A percentile compares a stretch with the other conserved stretches of the same genome.
phyloP scores from a whole-genome alignment of 805 yeast species.

The Candida schatavii region DNA sequence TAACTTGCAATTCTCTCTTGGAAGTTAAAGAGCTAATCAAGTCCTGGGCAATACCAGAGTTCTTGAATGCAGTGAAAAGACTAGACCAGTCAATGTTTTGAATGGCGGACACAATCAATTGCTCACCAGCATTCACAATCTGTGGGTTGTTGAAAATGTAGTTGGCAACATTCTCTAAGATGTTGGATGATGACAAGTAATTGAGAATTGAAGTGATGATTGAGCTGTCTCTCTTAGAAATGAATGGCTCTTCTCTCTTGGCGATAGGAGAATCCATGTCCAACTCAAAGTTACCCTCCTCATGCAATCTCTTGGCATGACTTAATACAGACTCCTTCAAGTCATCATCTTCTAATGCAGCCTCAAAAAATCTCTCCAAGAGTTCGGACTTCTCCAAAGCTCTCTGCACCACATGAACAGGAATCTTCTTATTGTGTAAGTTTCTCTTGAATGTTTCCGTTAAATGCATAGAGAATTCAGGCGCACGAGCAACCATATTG shows the following conservation, averaged over 20 bases:
- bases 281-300: conserved; percentile 9
- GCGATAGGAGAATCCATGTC: conserved; percentile 6
- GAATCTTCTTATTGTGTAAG: conserved; percentile 1
- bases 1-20: conserved; percentile 10
- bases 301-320: conserved; percentile 16
- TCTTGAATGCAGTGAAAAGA: conserved; percentile 22
- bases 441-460: neutral
- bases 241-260: conserved; percentile 10
- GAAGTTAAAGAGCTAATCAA: conserved; percentile 13
- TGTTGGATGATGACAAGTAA: conserved; percentile 20
- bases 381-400: conserved; percentile 13
- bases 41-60: conserved; percentile 21
- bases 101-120: conserved; percentile 19
- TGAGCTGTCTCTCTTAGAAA: conserved; percentile 13
- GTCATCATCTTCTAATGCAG: conserved; percentile 15
- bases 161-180: conserved; percentile 20
- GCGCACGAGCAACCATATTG: conserved; percentile 4
- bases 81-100: conserved; percentile 18
- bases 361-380: conserved; percentile 14
- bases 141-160: conserved; percentile 21
- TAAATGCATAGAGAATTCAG: conserved; percentile 1
- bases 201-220: conserved; percentile 13
- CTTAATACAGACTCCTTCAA: conserved; percentile 12
- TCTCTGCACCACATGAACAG: conserved; percentile 1
- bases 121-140: conserved; percentile 17